A percentile compares a stretch with the other conserved stretches of the same genome.
Conservation (phyloP, 106 monocot genomes). For the Dendrobium huoshanense region DNA sequence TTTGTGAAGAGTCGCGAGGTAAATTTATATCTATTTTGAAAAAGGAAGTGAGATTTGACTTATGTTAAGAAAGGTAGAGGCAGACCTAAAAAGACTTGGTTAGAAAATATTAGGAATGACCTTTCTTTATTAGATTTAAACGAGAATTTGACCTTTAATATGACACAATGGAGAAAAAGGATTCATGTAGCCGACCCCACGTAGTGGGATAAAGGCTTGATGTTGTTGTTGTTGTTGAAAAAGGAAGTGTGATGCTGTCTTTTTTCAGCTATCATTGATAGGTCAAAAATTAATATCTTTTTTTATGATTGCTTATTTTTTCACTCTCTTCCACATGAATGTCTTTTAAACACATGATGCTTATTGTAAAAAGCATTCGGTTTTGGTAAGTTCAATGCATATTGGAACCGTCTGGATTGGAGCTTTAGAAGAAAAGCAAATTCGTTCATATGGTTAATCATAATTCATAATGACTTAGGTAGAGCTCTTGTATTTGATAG, state of each 20-base stretch:
- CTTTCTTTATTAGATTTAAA: too few species aligned
- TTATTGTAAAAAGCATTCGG: background rate
- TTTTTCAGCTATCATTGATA: slow-evolving; percentile 1
- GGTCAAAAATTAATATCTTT: background rate
- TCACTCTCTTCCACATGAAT: background rate
- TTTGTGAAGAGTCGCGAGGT: background rate
- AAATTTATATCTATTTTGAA: background rate
- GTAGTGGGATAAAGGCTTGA: too few species aligned
- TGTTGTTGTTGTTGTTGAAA: background rate
- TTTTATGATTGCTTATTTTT: background rate
- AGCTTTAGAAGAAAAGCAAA: background rate
- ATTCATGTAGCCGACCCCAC: too few species aligned
- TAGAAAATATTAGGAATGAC: too few species aligned
- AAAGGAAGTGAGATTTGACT: background rate
- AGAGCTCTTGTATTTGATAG: background rate
- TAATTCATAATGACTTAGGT: background rate
- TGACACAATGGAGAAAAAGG: too few species aligned
- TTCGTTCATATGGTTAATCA: background rate
- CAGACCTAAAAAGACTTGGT: too few species aligned
- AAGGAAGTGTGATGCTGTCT: background rate
- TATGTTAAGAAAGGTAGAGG: too few species aligned
- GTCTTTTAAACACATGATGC: background rate
- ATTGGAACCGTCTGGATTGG: background rate
- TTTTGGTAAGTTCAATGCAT: background rate
- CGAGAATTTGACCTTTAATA: too few species aligned